Evolutionary conservation across 1,284 basidiomycete species (phyloP).

Genomic region (Polyporus tsugae): DNA sequence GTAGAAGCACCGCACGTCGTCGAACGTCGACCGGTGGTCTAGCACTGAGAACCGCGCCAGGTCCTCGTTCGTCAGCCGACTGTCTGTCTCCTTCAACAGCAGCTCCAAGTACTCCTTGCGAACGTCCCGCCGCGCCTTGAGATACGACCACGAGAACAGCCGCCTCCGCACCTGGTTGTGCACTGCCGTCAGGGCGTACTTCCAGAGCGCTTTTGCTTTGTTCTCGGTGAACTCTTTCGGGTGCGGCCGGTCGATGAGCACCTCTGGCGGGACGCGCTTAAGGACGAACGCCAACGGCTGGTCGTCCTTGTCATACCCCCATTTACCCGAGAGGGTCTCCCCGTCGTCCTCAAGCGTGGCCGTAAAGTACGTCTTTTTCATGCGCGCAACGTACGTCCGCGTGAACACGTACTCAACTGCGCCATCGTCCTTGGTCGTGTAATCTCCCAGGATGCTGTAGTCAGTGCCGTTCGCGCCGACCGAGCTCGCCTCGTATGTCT

Average conservation of each 20-base stretch:
- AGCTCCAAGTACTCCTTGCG: constrained; percentile 20
- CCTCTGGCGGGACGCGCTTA: constrained; percentile 21
- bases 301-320: constrained; percentile 17
- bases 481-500: constrained; percentile 11
- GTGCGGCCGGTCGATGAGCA: constrained; percentile 18
- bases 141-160: constrained; percentile 26
- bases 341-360: constrained; percentile 23
- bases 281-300: constrained; percentile 19
- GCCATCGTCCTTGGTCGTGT: constrained; percentile 10
- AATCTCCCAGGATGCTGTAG: constrained; percentile 15
- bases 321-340: constrained; percentile 22
- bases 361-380: constrained; percentile 16
- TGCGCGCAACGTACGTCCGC: constrained; percentile 18
- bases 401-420: constrained; percentile 23
- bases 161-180: constrained; percentile 19
- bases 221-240: constrained; percentile 8
- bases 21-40: constrained; percentile 17
- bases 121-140: constrained; percentile 23
- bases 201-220: constrained; percentile 20
- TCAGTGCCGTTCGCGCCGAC: constrained; percentile 14
- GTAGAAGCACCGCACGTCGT: constrained; percentile 17
- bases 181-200: constrained; percentile 15
- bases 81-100: constrained; percentile 16
- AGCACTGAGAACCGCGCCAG: constrained; percentile 19
- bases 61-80: constrained; percentile 11